phyloP scores from a whole-genome alignment of 176 grass and related monocot species.

The Cocos nucifera region DNA sequence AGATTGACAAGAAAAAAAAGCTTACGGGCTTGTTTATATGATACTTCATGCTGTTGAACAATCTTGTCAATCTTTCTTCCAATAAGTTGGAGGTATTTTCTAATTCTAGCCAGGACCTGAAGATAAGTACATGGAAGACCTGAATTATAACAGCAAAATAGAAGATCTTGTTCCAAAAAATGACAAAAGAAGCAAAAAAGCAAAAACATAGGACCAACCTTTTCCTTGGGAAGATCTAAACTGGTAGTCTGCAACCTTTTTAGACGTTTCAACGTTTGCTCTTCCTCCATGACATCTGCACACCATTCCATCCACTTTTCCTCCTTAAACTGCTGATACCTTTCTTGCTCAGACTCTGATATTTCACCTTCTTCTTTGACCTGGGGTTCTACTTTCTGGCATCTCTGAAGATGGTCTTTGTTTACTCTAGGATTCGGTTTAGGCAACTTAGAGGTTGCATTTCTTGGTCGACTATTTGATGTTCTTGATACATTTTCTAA shows the following conservation, averaged over 20 bases:
- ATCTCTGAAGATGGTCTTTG: conserved; percentile 51
- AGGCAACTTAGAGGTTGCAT: conserved; percentile 29
- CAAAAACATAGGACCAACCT: conserved; percentile 39
- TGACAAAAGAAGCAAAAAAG: neutral
- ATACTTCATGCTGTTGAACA: conserved; percentile 68
- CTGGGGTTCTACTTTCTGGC: conserved; percentile 60
- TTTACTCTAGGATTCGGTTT: conserved; percentile 46
- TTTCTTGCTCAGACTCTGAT: conserved; percentile 86
- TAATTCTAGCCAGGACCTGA: conserved; percentile 97
- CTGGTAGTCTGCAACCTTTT: conserved; percentile 96
- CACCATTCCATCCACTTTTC: conserved; percentile 99
- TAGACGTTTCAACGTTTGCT: conserved; percentile 79
- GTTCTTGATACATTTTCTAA: conserved; percentile 35
- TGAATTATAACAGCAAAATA: conserved; percentile 1
- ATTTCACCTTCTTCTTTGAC: conserved; percentile 99
- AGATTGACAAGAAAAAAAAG: conserved; percentile 1
- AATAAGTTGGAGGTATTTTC: conserved; percentile 86
- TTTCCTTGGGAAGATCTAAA: conserved; percentile 90
- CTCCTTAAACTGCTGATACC: conserved; percentile 74
- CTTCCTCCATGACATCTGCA: conserved; percentile 86
- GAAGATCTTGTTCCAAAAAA: conserved; percentile 8
- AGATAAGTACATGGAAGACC: conserved; percentile 17
- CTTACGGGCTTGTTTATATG: conserved; percentile 92
- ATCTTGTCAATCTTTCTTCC: conserved; percentile 87
- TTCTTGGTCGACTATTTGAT: conserved; percentile 44